Evolutionary conservation across 1,139 yeast genomes (phyloP), one percentile per base, ranked within the genome.

Genomic region (Taphrina pruni): DNA sequence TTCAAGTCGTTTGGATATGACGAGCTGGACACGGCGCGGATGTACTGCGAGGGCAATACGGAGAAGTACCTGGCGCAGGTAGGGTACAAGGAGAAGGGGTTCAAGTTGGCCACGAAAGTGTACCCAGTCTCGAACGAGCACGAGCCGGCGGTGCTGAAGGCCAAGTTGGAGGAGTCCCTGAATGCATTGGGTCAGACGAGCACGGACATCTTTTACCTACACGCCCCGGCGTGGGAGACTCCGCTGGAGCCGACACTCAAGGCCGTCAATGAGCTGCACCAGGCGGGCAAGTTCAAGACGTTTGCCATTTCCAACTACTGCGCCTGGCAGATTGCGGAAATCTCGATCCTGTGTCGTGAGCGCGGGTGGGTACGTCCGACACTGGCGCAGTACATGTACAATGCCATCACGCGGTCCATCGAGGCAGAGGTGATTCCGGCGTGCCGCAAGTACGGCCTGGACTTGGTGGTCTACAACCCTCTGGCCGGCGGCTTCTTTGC

Each of bases 401-500:
- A 75, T 64, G 72, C 74, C 50, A 71, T 75, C 41, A 69, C 76
- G 20, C 73, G 77, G 35, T 65, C 65, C 52, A 70, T 65, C 60
- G 77, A 75, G 66, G 36, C 57, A 6, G 74, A 73, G 32, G 66
- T 75, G 21, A 72, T 75, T 51, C 77, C 77, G 0, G 58, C 72
- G 17, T 65, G 75, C 55, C 69, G 72, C 51, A 69, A 71, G 61
- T 67, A 70, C 35, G 69, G 72, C 7, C 64, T 74, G 26, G 66
- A 74, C 12, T 65, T 74, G 38, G 75, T 74, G 55, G 74, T 72
- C 52, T 74, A 74, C 65, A 74, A 75, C 32, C 77, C 77, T 2
- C 73, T 75, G n/a, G 77, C 76, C 3, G 76, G 75, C 45, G 77
- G 77, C 2, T 75, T 75, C 62, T 71, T 75, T 60, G 71, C 72